Percentiles rank a stretch among this genome's conserved stretches.
phyloP scores from a whole-genome alignment of 2,329 filamentous ascomycete genomes.

The Hymenoscyphus scutula region DNA sequence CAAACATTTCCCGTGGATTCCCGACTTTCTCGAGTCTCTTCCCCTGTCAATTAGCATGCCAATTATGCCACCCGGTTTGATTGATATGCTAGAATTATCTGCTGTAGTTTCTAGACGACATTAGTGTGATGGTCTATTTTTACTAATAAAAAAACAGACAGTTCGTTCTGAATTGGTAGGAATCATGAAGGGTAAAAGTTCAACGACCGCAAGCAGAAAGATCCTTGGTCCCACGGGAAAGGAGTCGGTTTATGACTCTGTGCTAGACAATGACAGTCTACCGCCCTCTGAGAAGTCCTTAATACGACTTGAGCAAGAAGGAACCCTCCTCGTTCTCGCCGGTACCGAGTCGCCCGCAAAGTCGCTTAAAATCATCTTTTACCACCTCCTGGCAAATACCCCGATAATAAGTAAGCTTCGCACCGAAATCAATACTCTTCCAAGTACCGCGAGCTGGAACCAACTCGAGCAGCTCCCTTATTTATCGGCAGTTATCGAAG shows the following conservation, averaged over 20 bases:
- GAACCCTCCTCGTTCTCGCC: conserved; percentile 34
- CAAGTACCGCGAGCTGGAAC: background rate
- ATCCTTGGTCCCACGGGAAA: background rate
- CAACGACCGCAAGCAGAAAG: background rate
- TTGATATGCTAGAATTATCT: conserved; percentile 19
- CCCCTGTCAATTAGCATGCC: conserved; percentile 18
- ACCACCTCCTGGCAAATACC: conserved; percentile 23
- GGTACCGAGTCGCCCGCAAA: conserved; percentile 39
- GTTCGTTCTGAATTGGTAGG: background rate
- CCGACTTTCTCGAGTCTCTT: conserved; percentile 7
- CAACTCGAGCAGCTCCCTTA: background rate
- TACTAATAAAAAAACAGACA: background rate
- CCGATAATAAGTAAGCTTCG: background rate
- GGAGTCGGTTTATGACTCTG: background rate
- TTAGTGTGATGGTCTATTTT: background rate
- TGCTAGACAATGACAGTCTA: background rate
- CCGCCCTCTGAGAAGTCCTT: background rate
- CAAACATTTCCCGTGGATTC: background rate
- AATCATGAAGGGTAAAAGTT: background rate
- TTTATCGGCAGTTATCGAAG: background rate
- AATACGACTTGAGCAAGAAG: conserved; percentile 35
- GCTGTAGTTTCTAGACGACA: conserved; percentile 7
- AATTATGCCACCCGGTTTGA: conserved; percentile 19
- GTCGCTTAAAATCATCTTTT: conserved; percentile 36
- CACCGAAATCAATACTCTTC: background rate